Base-by-base conservation (phyloP, 225 moss, liverwort and hornwort species). In the Pseudoscleropodium purum region DNA sequence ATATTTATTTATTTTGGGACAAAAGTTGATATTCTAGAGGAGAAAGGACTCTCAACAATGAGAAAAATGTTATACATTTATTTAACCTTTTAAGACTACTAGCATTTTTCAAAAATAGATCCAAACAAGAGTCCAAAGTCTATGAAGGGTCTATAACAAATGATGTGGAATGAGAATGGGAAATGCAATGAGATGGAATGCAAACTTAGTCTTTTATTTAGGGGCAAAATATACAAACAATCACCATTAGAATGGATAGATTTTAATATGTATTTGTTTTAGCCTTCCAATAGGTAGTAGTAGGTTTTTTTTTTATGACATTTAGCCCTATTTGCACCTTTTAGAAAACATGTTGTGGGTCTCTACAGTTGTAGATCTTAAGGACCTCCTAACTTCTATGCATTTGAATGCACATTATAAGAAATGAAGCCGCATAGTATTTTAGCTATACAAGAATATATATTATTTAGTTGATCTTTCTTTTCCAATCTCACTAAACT, bases 211-310 rank as follows among this genome's bases (percentile, higher is more conserved):
- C 25, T 70, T 70, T 70, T 70, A 2, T 14, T 23, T 13, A 25
- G 8, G 70, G 1, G 39, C 14, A 39, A 43, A 72, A 68, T 27
- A 43, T 3, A 7, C 6, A 70, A 39, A 70, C 14, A 24, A 73
- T 27, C 9, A 29, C 17, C 17, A 45, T 74, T 29, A 29, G 4
- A 43, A 73, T 43, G 16, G 45, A 6, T 6, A 45, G 10, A 17
- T 29, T 45, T 72, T 10, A 45, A 17, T 17, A 26, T 39, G 16
- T 43, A 27, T 27, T 43, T 15, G 27, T 16, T 15, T 15, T 5
- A 8, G 0, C 26, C 8, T 0, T 27, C 27, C 3, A 16, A 73
- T 15, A 27, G 3, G 9, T 5, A 2, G 3, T 10, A 17, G 8
- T 43, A 5, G 73, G 9, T 16, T 43, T 27, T 16, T 27, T 16